Evolutionary conservation across 495 filamentous ascomycete genomes (phyloP).

Genomic region (Annulohypoxylon stygium): DNA sequence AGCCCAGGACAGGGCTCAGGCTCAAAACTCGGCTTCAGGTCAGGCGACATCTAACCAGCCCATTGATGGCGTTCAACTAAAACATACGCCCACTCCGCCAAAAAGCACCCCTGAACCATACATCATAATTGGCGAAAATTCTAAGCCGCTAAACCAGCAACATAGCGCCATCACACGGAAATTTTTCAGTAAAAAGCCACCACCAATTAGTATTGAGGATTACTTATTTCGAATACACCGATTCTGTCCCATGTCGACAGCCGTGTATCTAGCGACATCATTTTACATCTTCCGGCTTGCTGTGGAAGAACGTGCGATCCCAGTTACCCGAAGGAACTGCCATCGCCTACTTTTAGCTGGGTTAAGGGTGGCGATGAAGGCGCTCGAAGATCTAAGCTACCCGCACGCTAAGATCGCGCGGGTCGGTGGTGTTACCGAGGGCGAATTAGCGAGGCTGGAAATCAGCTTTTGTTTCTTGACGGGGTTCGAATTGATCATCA

Average conservation of each 20-base stretch:
- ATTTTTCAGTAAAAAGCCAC: constrained; percentile 90
- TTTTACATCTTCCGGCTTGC: constrained; percentile 88
- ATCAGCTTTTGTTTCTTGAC: constrained; percentile 90
- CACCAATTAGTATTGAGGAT: constrained; percentile 82
- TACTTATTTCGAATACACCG: constrained; percentile 88
- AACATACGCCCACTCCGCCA: constrained; percentile 44
- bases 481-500: constrained; percentile 83
- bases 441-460: constrained; percentile 84
- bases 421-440: constrained; percentile 88
- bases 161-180: constrained; percentile 85
- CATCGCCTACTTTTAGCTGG: constrained; percentile 90
- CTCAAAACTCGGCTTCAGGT: constrained; percentile 18
- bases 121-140: constrained; percentile 70
- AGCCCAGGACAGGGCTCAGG: constrained; percentile 35
- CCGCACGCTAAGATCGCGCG: constrained; percentile 84
- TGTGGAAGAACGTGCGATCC: constrained; percentile 77
- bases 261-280: constrained; percentile 92
- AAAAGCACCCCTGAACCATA: constrained; percentile 57
- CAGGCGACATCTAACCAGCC: constrained; percentile 43
- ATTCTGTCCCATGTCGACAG: constrained; percentile 96
- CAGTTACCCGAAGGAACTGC: constrained; percentile 83
- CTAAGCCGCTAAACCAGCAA: constrained; percentile 74
- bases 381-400: constrained; percentile 89
- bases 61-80: constrained; percentile 63
- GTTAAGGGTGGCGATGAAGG: constrained; percentile 90